A percentile compares a stretch with the other conserved stretches of the same genome.
These are phyloP conservation scores for Naganishia onofrii DNA, from an alignment of 768 basidiomycete genomes.

Conservation along the genomic window DNA sequence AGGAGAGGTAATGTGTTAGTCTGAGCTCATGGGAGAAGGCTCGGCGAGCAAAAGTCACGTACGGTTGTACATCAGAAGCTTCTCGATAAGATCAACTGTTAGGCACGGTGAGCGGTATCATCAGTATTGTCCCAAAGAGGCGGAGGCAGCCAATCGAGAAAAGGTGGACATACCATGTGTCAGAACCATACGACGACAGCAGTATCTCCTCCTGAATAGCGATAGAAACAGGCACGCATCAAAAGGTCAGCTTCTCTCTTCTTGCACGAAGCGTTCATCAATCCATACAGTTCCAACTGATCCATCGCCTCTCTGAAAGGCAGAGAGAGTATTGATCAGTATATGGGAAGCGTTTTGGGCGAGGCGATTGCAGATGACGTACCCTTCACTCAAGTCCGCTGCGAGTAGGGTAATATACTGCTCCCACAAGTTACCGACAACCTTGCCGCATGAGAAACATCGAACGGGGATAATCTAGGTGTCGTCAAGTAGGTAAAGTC, in stretches of 20 bases:
- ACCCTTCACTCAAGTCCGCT: conserved; percentile 85
- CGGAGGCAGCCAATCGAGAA: background rate
- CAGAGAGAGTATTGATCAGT: background rate
- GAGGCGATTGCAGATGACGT: conserved; percentile 43
- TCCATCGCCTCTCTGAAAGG: conserved; percentile 76
- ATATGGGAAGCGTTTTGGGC: conserved; percentile 7
- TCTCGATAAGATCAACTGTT: conserved; percentile 88
- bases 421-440: conserved; percentile 94
- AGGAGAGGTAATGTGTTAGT: background rate
- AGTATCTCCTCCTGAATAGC: conserved; percentile 68
- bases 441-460: conserved; percentile 95
- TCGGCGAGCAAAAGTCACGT: background rate
- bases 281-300: conserved; percentile 65
- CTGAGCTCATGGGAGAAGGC: background rate
- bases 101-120: background rate
- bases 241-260: background rate
- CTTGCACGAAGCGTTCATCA: background rate
- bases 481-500: background rate
- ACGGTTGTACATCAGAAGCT: conserved; percentile 83
- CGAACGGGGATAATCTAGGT: conserved; percentile 88
- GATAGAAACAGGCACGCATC: background rate
- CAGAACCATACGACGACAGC: conserved; percentile 93
- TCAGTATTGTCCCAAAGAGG: background rate
- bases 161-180: conserved; percentile 61
- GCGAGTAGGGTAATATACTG: conserved; percentile 77